Evolutionary conservation across 768 basidiomycete species (phyloP).

Genomic region (Collybiopsis luxurians): DNA sequence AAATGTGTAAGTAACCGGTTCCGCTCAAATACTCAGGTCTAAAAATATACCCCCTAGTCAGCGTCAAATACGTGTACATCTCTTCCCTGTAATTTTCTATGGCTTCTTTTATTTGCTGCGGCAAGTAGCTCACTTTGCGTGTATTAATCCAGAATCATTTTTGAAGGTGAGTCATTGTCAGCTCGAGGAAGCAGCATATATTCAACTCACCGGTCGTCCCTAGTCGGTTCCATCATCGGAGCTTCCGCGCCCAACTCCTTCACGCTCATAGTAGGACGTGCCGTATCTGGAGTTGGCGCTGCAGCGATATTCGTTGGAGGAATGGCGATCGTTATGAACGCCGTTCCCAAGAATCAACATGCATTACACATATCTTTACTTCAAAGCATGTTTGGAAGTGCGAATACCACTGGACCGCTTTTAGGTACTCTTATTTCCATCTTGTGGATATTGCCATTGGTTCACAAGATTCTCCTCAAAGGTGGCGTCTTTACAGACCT

Average conservation of each 20-base stretch:
- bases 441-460: not conserved
- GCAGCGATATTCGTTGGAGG: conserved; percentile 27
- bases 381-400: conserved; percentile 25
- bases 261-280: conserved; percentile 39
- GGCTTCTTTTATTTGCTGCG: not conserved
- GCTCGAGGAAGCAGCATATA: too few species aligned
- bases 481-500: conserved; percentile 27
- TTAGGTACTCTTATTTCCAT: conserved; percentile 6
- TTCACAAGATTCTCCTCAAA: not conserved
- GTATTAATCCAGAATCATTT: not conserved
- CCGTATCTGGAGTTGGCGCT: conserved; percentile 43
- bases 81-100: not conserved
- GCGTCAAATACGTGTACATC: not conserved
- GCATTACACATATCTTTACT: conserved; percentile 34
- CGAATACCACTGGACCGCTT: conserved; percentile 23
- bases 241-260: conserved; percentile 28
- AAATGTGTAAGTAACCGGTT: conserved; percentile 4
- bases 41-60: not conserved
- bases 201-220: conserved; percentile 27
- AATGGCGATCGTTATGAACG: conserved; percentile 22
- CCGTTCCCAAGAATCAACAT: conserved; percentile 26
- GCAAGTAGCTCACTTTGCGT: too few species aligned
- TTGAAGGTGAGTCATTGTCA: not conserved
- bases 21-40: conserved; percentile 18
- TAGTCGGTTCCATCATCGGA: conserved; percentile 42